phyloP scores from a whole-genome alignment of 2,329 filamentous ascomycete genomes.

The Ophiocordyceps australis region DNA sequence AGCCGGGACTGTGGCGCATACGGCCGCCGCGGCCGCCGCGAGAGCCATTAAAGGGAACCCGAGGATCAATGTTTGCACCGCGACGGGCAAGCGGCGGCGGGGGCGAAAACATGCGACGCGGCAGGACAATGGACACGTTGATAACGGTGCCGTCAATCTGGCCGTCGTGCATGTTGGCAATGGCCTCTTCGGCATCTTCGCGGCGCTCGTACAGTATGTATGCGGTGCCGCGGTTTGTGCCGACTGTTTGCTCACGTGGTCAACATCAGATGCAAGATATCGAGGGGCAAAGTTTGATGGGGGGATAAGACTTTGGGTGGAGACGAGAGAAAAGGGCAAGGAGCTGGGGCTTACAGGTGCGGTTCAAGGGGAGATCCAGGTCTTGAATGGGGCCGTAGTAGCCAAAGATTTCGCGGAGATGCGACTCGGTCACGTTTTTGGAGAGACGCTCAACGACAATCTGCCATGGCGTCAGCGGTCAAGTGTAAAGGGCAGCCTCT shows the following conservation, averaged over 20 bases:
- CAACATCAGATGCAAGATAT: background rate
- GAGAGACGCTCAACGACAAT: conserved; percentile 93
- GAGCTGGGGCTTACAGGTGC: conserved; percentile 42
- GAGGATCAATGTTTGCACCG: conserved; percentile 38
- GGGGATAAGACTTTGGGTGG: no score
- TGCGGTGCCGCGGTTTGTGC: conserved; percentile 80
- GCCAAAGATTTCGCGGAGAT: conserved; percentile 84
- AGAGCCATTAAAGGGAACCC: conserved; percentile 12
- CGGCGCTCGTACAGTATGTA: conserved; percentile 74
- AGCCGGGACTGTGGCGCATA: conserved; percentile 5
- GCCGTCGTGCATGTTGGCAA: conserved; percentile 96
- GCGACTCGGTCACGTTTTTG: conserved; percentile 80
- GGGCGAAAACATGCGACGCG: conserved; percentile 64
- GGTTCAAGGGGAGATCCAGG: conserved; percentile 78
- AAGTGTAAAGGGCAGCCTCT: no score
- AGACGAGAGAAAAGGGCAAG: no score
- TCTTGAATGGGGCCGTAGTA: conserved; percentile 73
- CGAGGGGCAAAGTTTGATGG: no score
- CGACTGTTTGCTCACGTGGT: conserved; percentile 49
- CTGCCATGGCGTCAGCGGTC: no score
- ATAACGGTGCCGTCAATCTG: conserved; percentile 71
- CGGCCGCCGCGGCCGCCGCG: conserved; percentile 14
- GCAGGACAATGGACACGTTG: conserved; percentile 76
- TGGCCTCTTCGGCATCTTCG: conserved; percentile 68
- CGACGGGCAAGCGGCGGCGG: conserved; percentile 56